phyloP scores from a whole-genome alignment of 2,329 filamentous ascomycete species.

The Neophaeococcomyces mojaviensis region DNA sequence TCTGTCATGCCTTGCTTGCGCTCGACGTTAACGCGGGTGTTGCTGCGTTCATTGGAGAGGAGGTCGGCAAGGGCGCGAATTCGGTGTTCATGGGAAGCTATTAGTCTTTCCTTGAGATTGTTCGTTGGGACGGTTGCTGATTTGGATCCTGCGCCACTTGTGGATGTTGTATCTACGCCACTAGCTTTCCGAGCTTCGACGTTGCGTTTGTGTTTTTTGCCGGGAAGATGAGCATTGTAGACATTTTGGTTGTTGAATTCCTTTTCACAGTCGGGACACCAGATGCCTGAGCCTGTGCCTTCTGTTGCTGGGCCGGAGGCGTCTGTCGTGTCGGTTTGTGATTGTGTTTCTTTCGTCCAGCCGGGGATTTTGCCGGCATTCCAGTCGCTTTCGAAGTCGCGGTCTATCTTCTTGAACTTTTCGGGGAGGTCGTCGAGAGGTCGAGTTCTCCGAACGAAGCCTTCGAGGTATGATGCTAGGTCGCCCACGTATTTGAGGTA shows the following conservation, averaged over 20 bases:
- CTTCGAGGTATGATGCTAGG: conserved; percentile 75
- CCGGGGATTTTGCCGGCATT: conserved; percentile 68
- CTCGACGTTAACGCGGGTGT: conserved; percentile 91
- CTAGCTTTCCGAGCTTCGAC: conserved; percentile 55
- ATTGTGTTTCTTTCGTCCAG: conserved; percentile 56
- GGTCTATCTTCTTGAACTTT: conserved; percentile 66
- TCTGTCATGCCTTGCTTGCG: conserved; percentile 97
- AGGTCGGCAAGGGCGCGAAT: conserved; percentile 70
- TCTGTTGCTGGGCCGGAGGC: conserved; percentile 40
- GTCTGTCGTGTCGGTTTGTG: conserved; percentile 11
- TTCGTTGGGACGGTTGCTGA: conserved; percentile 11
- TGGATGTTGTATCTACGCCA: conserved; percentile 23
- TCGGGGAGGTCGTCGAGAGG: conserved; percentile 81
- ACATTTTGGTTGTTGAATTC: conserved; percentile 94
- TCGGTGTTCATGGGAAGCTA: conserved; percentile 81
- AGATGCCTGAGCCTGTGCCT: conserved; percentile 61
- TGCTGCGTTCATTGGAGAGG: conserved; percentile 79
- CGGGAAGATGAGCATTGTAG: conserved; percentile 78
- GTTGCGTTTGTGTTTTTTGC: conserved; percentile 87
- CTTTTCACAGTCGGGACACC: conserved; percentile 88
- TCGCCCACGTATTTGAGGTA: conserved; percentile 86
- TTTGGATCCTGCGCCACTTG: no score
- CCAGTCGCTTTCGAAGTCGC: conserved; percentile 81
- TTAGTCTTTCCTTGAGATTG: conserved; percentile 75
- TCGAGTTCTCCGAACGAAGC: conserved; percentile 74